A percentile compares a stretch with the other conserved stretches of the same genome.
phyloP scores from a whole-genome alignment of 352 stramenopile species.

The Phytophthora chlamydospora region DNA sequence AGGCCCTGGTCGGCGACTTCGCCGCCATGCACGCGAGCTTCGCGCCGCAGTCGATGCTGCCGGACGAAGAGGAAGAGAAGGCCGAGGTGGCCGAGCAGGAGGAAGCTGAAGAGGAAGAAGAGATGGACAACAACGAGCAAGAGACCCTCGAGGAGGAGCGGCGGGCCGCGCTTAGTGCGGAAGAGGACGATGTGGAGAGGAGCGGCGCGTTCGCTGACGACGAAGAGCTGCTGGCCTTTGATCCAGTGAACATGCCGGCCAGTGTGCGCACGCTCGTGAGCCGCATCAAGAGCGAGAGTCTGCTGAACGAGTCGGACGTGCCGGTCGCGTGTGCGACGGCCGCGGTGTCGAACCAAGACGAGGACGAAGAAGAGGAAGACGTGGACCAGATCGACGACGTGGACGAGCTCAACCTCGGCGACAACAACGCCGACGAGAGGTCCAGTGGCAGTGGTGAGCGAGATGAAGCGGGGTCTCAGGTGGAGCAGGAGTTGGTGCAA shows the following conservation, averaged over 20 bases:
- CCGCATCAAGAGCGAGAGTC: slow-evolving; percentile 56
- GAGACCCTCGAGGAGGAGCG: slow-evolving; percentile 44
- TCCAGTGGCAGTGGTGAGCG: slow-evolving; percentile 19
- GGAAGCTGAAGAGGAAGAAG: slow-evolving; percentile 22
- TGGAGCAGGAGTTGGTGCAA: slow-evolving; percentile 20
- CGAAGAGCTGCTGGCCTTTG: slow-evolving; percentile 54
- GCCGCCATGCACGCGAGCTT: slow-evolving; percentile 39
- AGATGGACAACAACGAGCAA: slow-evolving; percentile 40
- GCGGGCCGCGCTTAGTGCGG: slow-evolving; percentile 12
- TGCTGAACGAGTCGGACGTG: slow-evolving; percentile 27
- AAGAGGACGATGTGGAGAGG: slow-evolving; percentile 23
- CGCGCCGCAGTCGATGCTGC: slow-evolving; percentile 10
- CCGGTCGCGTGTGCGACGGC: slow-evolving; percentile 10
- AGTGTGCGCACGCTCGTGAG: slow-evolving; percentile 61
- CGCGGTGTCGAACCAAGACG: slow-evolving; percentile 48
- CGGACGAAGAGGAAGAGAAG: slow-evolving; percentile 31
- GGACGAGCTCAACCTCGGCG: not conserved
- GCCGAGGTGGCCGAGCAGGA: slow-evolving; percentile 23
- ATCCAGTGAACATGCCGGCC: slow-evolving; percentile 38
- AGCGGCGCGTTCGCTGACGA: slow-evolving; percentile 8
- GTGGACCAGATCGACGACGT: slow-evolving; percentile 2
- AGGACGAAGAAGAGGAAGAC: slow-evolving; percentile 13
- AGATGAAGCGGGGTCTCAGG: slow-evolving; percentile 12
- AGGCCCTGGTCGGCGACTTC: slow-evolving; percentile 33
- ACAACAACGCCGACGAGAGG: slow-evolving; percentile 9